Percentiles rank a stretch among this genome's conserved stretches.
Conservation (phyloP, 163 green algal genomes). For the Trebouxiophyceae sp. region DNA sequence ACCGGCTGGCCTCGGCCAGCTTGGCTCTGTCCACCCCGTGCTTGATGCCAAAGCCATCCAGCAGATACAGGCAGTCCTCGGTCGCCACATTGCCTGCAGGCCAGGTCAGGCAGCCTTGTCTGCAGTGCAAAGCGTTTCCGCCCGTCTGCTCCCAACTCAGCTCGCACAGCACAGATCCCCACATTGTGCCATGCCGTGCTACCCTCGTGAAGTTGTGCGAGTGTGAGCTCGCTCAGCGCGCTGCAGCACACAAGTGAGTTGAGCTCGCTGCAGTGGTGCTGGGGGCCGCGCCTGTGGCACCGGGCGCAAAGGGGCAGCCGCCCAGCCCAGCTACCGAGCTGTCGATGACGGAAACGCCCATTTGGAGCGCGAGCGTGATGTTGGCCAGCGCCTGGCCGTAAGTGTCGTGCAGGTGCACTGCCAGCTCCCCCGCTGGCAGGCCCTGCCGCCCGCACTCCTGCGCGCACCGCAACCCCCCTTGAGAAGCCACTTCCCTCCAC, state of each 20-base stretch:
- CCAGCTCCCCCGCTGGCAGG: constrained; percentile 39
- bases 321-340: constrained; percentile 72
- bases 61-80: constrained; percentile 81
- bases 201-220: too few species aligned
- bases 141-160: too few species aligned
- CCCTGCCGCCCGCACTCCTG: not conserved
- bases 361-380: constrained; percentile 56
- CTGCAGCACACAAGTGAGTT: too few species aligned
- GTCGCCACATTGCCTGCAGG: constrained; percentile 75
- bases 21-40: constrained; percentile 63
- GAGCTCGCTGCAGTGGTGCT: too few species aligned
- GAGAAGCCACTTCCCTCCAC: too few species aligned
- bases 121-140: too few species aligned
- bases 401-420: constrained; percentile 78
- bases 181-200: too few species aligned
- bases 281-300: constrained; percentile 25
- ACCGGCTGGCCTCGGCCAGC: constrained; percentile 45
- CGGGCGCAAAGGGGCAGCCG: constrained; percentile 74
- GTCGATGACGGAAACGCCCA: constrained; percentile 63
- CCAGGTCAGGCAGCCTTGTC: not conserved
- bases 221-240: too few species aligned
- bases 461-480: too few species aligned
- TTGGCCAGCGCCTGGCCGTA: constrained; percentile 83
- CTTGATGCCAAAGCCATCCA: constrained; percentile 70
- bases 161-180: too few species aligned